Base-by-base conservation (phyloP, 495 filamentous ascomycete species). In the Monascus purpureus region DNA sequence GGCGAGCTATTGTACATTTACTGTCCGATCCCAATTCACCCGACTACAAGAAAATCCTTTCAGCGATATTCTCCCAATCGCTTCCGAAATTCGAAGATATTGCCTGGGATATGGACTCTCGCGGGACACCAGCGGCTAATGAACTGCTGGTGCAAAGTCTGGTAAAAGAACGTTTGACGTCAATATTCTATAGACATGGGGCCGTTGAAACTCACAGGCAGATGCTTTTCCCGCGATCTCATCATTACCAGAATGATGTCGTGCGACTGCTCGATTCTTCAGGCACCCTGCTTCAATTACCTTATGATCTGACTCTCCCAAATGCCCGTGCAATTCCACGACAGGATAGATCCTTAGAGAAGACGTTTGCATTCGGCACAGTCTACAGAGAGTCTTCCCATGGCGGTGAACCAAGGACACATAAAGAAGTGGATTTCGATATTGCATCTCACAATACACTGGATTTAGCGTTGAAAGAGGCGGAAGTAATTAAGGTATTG, bases 381-480 rank as follows among this genome's bases (percentile, higher is more conserved):
- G 86, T 95, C 11, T 97, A 86, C 49, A 70, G 92, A 28, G 84
- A 93, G 29, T 73, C 70, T 18, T 68, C 67, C 20, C 75, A 76
- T 33, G 84, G 82, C 4, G 73, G 75, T 14, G 77, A 93, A 43
- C 92, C 90, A 16, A 70, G 70, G 40, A 80, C 77, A 33, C 78
- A 81, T 51, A 76, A 78, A 26, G 92, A 96, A 47, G 86, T 87
- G 5, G 90, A 96, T 46, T 96, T 93, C 52, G 92, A 97, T 59
- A 85, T 97, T 41, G 67, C 90, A 11, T 85, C 82, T 0, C 65
- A 73, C 31, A 75, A 86, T 39, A 75, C 75, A 2, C 50, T 82
- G 15, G 84, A 96, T 46, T 61, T 92, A n/a, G 74, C 86, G 0
- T 50, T 94, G 31, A 87, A 90, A 45, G 90, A 97, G 53, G 90